phyloP scores from a whole-genome alignment of 441 rosid genomes.

The Euphorbia schlechtendalii region DNA sequence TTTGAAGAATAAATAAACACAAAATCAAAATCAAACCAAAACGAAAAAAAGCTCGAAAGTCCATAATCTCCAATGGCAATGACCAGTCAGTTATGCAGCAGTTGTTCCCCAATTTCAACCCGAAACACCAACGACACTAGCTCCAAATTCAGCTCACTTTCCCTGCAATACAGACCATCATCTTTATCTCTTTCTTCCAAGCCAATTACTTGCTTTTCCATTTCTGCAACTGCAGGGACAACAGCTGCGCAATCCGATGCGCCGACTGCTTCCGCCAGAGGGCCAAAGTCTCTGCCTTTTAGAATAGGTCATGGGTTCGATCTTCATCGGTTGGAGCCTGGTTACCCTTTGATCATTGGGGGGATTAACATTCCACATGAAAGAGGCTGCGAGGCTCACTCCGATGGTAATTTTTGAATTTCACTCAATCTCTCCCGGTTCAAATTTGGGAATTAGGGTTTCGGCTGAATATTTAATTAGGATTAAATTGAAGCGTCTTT shows the following conservation, averaged over 20 bases:
- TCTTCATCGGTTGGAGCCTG: constrained; percentile 84
- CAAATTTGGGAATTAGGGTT: neutral
- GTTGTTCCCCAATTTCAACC: constrained; percentile 25
- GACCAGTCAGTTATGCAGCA: constrained; percentile 37
- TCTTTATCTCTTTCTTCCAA: constrained; percentile 16
- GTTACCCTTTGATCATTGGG: constrained; percentile 87
- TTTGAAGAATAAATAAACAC: constrained; percentile 4
- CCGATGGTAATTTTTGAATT: constrained; percentile 55
- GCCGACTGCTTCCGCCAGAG: constrained; percentile 30
- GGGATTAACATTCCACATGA: constrained; percentile 85
- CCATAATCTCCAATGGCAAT: constrained; percentile 21
- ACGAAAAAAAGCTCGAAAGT: too few relatives aligned
- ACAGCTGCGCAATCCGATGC: constrained; percentile 41
- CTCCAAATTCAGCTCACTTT: constrained; percentile 23
- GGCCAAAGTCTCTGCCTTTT: constrained; percentile 58
- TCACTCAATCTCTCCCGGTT: neutral
- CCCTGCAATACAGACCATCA: constrained; percentile 12
- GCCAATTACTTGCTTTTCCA: constrained; percentile 21
- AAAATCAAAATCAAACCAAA: too few relatives aligned
- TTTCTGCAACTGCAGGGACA: constrained; percentile 38
- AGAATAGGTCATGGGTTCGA: constrained; percentile 93
- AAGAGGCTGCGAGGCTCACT: constrained; percentile 96
- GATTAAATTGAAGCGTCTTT: neutral
- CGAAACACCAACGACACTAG: constrained; percentile 7
- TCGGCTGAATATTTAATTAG: neutral